These are phyloP conservation scores for Pichia sp. DNA, from an alignment of 1,139 yeast species.

Conservation along the genomic window DNA sequence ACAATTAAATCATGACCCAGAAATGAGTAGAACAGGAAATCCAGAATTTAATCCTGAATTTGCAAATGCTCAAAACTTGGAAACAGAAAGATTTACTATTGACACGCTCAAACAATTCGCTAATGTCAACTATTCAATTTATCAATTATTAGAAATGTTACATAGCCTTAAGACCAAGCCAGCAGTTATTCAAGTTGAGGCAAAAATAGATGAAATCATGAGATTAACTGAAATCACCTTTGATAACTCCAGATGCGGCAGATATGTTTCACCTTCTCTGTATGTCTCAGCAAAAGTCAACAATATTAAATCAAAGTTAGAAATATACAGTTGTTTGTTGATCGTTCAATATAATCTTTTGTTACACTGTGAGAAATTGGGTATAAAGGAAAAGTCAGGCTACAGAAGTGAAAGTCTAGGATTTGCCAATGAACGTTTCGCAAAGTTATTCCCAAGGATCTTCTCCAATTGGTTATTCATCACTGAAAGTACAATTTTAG, in stretches of 20 bases:
- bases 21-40: conserved; percentile 34
- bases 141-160: conserved; percentile 18
- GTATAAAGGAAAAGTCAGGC: neutral
- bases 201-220: conserved; percentile 7
- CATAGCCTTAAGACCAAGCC: conserved; percentile 22
- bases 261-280: neutral
- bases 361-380: conserved; percentile 11
- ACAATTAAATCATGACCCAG: conserved; percentile 32
- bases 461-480: conserved; percentile 7
- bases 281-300: neutral
- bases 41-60: conserved; percentile 27
- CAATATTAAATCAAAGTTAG: neutral
- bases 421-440: conserved; percentile 2
- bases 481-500: neutral
- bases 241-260: neutral
- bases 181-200: conserved; percentile 17
- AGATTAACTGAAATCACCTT: neutral
- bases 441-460: neutral
- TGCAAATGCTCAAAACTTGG: conserved; percentile 17
- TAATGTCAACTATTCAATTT: conserved; percentile 16
- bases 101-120: conserved; percentile 19
- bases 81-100: conserved; percentile 21
- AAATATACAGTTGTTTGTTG: conserved; percentile 2
- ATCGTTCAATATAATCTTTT: conserved; percentile 11
- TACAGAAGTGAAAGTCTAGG: neutral